Percentiles rank a stretch among this genome's conserved stretches.
Conservation (phyloP, 257 asterid species). For the Voacanga thouarsii region DNA sequence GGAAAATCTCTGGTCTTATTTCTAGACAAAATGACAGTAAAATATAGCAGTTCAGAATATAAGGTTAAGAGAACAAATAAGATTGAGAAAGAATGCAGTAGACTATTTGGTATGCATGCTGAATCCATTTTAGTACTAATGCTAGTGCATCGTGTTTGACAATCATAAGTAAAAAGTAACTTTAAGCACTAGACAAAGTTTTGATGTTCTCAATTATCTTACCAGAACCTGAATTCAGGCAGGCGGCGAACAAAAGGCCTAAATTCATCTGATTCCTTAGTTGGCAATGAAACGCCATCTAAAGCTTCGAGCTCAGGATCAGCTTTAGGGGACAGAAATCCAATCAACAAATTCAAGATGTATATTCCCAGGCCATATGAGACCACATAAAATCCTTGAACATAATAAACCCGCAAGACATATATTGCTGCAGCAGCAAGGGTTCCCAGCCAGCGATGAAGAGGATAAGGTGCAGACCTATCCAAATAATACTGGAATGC, state of each 20-base stretch:
- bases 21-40: background rate
- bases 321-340: slow-evolving; percentile 60
- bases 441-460: slow-evolving; percentile 56
- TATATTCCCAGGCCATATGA: slow-evolving; percentile 18
- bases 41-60: background rate
- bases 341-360: slow-evolving; percentile 59
- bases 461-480: slow-evolving; percentile 48
- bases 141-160: background rate
- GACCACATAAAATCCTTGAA: slow-evolving; percentile 50
- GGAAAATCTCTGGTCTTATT: background rate
- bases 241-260: slow-evolving; percentile 58
- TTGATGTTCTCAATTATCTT: slow-evolving; percentile 17
- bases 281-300: slow-evolving; percentile 54
- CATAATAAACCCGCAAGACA: slow-evolving; percentile 44
- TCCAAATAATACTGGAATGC: slow-evolving; percentile 50
- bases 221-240: slow-evolving; percentile 68
- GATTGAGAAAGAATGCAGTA: background rate
- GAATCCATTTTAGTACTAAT: background rate
- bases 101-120: background rate
- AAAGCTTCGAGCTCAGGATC: slow-evolving; percentile 56
- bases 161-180: background rate
- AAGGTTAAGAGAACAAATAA: background rate
- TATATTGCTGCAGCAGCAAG: slow-evolving; percentile 51
- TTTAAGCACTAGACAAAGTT: background rate
- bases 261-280: slow-evolving; percentile 44